phyloP scores from a whole-genome alignment of 139 green algal species.

The Asterochloris sp. region DNA sequence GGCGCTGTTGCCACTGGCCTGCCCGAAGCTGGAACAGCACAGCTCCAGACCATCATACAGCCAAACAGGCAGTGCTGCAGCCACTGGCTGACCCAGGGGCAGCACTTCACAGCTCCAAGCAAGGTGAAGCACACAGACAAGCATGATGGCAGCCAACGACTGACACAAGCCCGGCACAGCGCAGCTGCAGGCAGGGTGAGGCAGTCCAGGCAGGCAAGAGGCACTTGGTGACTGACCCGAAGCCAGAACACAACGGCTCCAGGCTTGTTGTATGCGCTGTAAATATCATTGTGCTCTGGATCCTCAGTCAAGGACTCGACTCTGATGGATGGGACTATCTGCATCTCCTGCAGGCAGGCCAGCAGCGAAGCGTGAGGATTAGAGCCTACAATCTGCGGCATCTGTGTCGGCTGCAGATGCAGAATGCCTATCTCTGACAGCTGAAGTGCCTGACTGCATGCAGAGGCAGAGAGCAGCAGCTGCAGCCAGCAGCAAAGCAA shows the following conservation, averaged over 20 bases:
- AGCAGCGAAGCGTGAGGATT: neutral
- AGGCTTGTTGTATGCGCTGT: constrained; percentile 60
- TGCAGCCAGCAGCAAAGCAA: too few species aligned
- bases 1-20: too few species aligned
- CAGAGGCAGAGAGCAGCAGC: too few species aligned
- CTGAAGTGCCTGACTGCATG: neutral
- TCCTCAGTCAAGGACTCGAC: constrained; percentile 14
- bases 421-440: neutral
- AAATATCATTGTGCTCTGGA: constrained; percentile 17
- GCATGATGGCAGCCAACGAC: neutral
- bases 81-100: neutral
- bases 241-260: constrained; percentile 77
- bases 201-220: too few species aligned
- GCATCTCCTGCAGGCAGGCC: constrained; percentile 30
- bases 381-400: neutral
- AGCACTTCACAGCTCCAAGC: neutral
- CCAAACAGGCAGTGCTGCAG: too few species aligned
- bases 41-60: too few species aligned
- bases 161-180: neutral
- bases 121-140: neutral
- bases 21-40: too few species aligned
- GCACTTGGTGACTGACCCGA: neutral
- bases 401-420: neutral
- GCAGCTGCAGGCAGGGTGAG: too few species aligned
- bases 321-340: constrained; percentile 49